A percentile compares a stretch with the other conserved stretches of the same genome.
phyloP scores from a whole-genome alignment of 164 flowering plant genomes.

The Platanus orientalis region DNA sequence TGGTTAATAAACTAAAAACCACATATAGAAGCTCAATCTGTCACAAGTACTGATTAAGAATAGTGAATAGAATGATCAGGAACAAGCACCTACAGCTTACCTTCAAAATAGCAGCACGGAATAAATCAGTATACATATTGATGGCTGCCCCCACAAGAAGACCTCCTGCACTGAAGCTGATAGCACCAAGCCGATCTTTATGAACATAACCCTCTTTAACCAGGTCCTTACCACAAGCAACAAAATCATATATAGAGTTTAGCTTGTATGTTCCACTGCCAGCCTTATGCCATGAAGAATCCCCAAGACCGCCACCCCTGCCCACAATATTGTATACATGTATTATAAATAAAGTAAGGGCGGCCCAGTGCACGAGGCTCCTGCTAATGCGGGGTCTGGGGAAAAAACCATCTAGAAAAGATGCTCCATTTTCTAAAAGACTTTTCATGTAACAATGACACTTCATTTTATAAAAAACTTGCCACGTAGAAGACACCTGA shows the following conservation, averaged over 20 bases:
- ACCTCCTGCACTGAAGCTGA: conserved; percentile 85
- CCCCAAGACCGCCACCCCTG: conserved; percentile 87
- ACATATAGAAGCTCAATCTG: not conserved
- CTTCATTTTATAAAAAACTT: not conserved
- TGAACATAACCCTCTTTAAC: conserved; percentile 59
- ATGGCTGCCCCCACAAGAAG: conserved; percentile 78
- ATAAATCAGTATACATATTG: conserved; percentile 64
- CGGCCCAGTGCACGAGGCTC: too few species aligned
- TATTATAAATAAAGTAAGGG: not conserved
- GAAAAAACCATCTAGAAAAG: not conserved
- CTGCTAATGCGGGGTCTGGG: too few species aligned
- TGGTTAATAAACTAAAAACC: not conserved
- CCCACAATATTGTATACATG: conserved; percentile 4
- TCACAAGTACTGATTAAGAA: not conserved
- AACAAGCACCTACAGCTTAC: conserved; percentile 29
- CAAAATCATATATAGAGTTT: conserved; percentile 73
- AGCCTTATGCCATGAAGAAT: conserved; percentile 77
- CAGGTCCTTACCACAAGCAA: conserved; percentile 70
- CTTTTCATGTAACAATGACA: too few species aligned
- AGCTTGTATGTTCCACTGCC: conserved; percentile 63
- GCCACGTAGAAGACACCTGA: not conserved
- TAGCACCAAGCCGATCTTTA: conserved; percentile 53
- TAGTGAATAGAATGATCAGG: not conserved
- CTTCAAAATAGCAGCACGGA: conserved; percentile 53
- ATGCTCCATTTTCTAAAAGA: not conserved